Percentiles rank a stretch among this genome's conserved stretches.
These are phyloP conservation scores for Anisodus tanguticus DNA, from an alignment of 257 asterid genomes.

Conservation along the genomic window DNA sequence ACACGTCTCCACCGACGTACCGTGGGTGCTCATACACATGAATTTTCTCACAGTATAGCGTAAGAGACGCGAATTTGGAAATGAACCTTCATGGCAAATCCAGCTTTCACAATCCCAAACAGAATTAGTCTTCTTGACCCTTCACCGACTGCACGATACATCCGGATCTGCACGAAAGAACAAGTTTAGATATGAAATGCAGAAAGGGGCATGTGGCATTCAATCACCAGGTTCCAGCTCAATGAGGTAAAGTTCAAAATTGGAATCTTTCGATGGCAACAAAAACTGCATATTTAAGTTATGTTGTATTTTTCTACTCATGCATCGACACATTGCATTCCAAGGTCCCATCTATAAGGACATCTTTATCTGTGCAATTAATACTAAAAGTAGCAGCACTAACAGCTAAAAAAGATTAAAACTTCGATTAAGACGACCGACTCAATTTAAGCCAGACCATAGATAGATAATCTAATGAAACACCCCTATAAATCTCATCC, in stretches of 20 bases:
- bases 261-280: conserved; percentile 34
- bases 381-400: conserved; percentile 56
- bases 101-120: conserved; percentile 1
- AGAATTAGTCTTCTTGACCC: conserved; percentile 2
- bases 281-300: conserved; percentile 32
- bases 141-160: neutral
- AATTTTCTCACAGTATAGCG: neutral
- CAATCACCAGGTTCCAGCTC: conserved; percentile 8
- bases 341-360: conserved; percentile 20
- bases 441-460: conserved; percentile 36
- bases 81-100: conserved; percentile 11
- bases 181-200: conserved; percentile 14
- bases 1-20: neutral
- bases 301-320: conserved; percentile 19
- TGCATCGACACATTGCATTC: conserved; percentile 26
- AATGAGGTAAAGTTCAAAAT: conserved; percentile 36
- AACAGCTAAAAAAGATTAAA: conserved; percentile 42
- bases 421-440: conserved; percentile 32
- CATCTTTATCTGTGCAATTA: conserved; percentile 29
- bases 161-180: conserved; percentile 6
- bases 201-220: conserved; percentile 7
- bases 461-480: conserved; percentile 24
- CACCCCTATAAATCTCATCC: conserved; percentile 43
- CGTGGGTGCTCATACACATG: neutral
- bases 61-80: neutral